Evolutionary conservation across 2,329 filamentous ascomycete species (phyloP).

Genomic region (Sarocladium strictum): DNA sequence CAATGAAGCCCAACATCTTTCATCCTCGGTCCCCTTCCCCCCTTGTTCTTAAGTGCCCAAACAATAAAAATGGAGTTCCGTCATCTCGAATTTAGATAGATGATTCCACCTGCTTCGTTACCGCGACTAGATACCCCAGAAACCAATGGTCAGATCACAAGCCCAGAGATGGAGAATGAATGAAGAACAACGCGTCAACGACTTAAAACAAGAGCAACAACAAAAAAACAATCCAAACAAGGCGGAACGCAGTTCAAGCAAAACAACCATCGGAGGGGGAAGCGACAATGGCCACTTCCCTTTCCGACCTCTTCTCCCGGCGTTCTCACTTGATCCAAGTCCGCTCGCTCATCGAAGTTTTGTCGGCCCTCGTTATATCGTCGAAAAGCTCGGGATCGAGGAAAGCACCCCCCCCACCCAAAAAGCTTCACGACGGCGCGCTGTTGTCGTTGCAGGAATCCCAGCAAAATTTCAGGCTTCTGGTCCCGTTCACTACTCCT

Average conservation of each 20-base stretch:
- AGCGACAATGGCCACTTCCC: background rate
- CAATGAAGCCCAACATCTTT: background rate
- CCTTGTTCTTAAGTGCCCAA: background rate
- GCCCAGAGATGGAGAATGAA: constrained; percentile 3
- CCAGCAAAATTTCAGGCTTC: background rate
- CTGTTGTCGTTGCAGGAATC: background rate
- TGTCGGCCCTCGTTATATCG: background rate
- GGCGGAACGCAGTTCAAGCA: background rate
- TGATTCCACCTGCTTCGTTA: constrained; percentile 5
- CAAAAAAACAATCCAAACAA: too few relatives aligned
- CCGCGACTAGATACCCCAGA: constrained; percentile 1
- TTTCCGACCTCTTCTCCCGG: constrained; percentile 6
- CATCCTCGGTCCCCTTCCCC: background rate
- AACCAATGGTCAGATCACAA: constrained; percentile 9
- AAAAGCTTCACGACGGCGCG: too few relatives aligned
- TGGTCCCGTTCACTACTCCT: constrained; percentile 45
- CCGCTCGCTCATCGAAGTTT: constrained; percentile 8
- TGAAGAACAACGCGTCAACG: background rate
- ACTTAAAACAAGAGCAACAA: constrained; percentile 4
- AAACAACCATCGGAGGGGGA: background rate
- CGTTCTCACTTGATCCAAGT: background rate
- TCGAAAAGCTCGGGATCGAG: background rate
- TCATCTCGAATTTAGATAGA: background rate
- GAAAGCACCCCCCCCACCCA: too few relatives aligned
- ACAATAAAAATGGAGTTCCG: background rate